Conservation (phyloP, 2,329 filamentous ascomycete genomes). For the Berkeleyomyces basicola region DNA sequence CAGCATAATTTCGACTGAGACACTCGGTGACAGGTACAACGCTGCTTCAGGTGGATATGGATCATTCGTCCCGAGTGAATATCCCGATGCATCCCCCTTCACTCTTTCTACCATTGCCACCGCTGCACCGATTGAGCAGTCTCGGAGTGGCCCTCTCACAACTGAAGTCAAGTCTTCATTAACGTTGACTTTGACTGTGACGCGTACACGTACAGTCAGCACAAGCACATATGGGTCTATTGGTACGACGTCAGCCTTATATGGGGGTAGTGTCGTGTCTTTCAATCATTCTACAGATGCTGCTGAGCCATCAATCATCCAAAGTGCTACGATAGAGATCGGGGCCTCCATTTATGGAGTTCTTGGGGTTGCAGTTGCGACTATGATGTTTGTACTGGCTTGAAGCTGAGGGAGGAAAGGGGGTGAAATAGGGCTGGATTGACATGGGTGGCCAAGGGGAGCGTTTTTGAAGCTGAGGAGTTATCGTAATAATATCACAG, state of each 20-base stretch:
- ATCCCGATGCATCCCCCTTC: background rate
- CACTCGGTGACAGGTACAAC: background rate
- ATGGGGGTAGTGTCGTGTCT: background rate
- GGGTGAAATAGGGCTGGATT: background rate
- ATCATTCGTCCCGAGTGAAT: background rate
- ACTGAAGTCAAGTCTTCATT: conserved; percentile 1
- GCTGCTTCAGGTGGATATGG: background rate
- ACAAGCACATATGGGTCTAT: background rate
- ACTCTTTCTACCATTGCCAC: background rate
- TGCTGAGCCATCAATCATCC: background rate
- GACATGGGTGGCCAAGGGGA: background rate
- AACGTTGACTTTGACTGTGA: background rate
- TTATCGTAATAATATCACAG: too few relatives aligned
- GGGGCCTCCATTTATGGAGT: background rate
- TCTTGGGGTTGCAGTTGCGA: background rate
- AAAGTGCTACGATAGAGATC: background rate
- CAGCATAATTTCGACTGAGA: background rate
- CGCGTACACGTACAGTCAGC: background rate
- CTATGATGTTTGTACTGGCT: conserved; percentile 1
- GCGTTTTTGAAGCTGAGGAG: too few relatives aligned
- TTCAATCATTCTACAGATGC: background rate
- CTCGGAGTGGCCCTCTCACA: background rate
- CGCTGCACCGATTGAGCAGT: background rate
- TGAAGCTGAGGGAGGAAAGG: background rate
- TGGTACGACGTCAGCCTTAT: background rate